Conservation (phyloP, 2,329 filamentous ascomycete species). For the Microsporum canis region DNA sequence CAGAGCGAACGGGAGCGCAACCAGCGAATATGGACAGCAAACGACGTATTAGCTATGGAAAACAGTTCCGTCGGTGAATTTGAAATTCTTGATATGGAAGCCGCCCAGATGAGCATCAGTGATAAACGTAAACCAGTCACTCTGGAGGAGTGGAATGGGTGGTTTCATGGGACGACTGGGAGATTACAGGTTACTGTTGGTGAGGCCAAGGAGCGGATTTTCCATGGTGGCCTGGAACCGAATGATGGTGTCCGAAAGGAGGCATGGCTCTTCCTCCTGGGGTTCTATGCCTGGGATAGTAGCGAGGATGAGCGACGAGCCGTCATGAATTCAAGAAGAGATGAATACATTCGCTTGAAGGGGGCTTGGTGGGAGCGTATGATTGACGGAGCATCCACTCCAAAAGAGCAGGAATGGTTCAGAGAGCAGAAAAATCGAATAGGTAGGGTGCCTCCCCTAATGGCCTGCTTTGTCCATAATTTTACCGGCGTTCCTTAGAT, state of each 20-base stretch:
- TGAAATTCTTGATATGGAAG: conserved; percentile 74
- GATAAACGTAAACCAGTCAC: conserved; percentile 69
- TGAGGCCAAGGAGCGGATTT: conserved; percentile 94
- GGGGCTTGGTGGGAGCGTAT: conserved; percentile 93
- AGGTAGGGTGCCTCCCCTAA: conserved; percentile 46
- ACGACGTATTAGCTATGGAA: conserved; percentile 85
- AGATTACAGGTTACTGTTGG: conserved; percentile 68
- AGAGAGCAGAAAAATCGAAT: conserved; percentile 86
- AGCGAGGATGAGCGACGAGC: conserved; percentile 73
- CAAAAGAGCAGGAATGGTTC: conserved; percentile 89
- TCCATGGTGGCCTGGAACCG: conserved; percentile 79
- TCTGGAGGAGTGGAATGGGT: conserved; percentile 77
- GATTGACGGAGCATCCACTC: conserved; percentile 65
- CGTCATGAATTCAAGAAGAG: conserved; percentile 70
- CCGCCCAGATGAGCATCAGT: conserved; percentile 58
- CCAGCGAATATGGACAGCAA: conserved; percentile 83
- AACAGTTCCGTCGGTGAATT: conserved; percentile 93
- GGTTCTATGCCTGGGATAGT: conserved; percentile 88
- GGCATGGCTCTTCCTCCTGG: conserved; percentile 88
- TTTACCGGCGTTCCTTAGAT: conserved; percentile 1
- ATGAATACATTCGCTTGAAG: conserved; percentile 90
- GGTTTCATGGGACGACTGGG: conserved; percentile 68
- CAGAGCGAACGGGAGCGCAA: conserved; percentile 82
- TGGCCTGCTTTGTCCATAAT: conserved; percentile 22
- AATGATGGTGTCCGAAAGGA: conserved; percentile 92